Evolutionary conservation across 2,329 filamentous ascomycete genomes (phyloP).

Genomic region (Beauveria varroae): DNA sequence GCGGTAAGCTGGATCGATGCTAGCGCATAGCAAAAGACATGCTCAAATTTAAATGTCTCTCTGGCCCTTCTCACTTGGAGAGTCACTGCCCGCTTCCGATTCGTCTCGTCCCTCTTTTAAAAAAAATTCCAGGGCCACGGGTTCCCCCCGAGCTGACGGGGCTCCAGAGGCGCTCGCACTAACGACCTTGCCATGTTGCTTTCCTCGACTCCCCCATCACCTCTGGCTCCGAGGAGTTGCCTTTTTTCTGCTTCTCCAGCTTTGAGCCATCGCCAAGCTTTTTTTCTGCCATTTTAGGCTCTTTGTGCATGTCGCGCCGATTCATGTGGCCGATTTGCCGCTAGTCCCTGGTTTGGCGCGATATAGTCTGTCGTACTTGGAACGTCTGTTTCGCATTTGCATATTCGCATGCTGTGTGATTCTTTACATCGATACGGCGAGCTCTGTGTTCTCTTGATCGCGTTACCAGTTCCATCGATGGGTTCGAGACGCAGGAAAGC

Average conservation of each 20-base stretch:
- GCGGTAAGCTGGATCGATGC: conserved; percentile 7
- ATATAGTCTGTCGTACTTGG: background rate
- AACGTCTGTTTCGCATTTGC: background rate
- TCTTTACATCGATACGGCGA: background rate
- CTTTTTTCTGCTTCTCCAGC: conserved; percentile 1
- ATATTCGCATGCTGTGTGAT: background rate
- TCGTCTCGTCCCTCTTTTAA: conserved; percentile 1
- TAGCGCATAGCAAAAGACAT: background rate
- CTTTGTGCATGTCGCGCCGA: conserved; percentile 7
- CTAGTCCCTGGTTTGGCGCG: background rate
- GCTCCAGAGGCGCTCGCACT: background rate
- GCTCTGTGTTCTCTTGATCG: background rate
- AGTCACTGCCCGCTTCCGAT: conserved; percentile 1
- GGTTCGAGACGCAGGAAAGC: no score
- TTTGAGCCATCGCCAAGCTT: conserved; percentile 7
- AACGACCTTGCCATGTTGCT: conserved; percentile 7
- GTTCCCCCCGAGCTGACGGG: background rate
- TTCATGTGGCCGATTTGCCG: conserved; percentile 2
- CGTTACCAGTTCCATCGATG: no score
- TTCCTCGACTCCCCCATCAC: conserved; percentile 9
- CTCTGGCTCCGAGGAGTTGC: background rate
- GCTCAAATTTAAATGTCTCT: conserved; percentile 8
- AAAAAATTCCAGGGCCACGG: background rate
- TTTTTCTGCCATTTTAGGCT: background rate
- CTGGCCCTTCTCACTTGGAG: background rate